These are phyloP conservation scores for Clathrus columnatus DNA, from an alignment of 768 basidiomycete genomes.

Conservation along the genomic window DNA sequence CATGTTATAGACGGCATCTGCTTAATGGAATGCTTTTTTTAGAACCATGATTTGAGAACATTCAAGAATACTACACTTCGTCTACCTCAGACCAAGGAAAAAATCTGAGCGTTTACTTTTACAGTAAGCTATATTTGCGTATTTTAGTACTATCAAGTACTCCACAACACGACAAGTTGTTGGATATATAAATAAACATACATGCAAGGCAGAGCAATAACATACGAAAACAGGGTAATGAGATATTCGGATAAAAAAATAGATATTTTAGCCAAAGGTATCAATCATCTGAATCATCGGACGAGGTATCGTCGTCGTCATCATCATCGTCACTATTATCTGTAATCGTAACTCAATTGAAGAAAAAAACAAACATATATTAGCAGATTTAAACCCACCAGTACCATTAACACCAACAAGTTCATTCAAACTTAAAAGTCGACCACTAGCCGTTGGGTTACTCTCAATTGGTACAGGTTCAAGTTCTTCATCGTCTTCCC, in stretches of 20 bases:
- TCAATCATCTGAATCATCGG: constrained; percentile 19
- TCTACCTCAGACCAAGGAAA: too few relatives aligned
- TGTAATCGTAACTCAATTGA: constrained; percentile 4
- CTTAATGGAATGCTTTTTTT: too few relatives aligned
- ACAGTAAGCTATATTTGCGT: too few relatives aligned
- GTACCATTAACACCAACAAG: neutral
- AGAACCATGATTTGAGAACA: too few relatives aligned
- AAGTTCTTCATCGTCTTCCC: constrained; percentile 12
- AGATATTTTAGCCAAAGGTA: neutral
- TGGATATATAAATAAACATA: too few relatives aligned
- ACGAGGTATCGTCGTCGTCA: constrained; percentile 42
- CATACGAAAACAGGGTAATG: neutral
- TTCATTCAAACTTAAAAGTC: constrained; percentile 6
- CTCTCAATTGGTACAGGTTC: neutral
- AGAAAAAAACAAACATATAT: neutral
- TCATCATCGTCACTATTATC: constrained; percentile 24
- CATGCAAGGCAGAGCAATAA: neutral
- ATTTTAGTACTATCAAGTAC: too few relatives aligned
- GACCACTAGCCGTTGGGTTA: neutral
- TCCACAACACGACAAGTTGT: too few relatives aligned
- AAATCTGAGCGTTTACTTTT: too few relatives aligned
- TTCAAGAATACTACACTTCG: too few relatives aligned
- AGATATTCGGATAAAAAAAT: neutral
- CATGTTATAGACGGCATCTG: too few relatives aligned
- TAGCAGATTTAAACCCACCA: neutral